phyloP scores from a whole-genome alignment of 495 filamentous ascomycete genomes.

The Collariella sp. region DNA sequence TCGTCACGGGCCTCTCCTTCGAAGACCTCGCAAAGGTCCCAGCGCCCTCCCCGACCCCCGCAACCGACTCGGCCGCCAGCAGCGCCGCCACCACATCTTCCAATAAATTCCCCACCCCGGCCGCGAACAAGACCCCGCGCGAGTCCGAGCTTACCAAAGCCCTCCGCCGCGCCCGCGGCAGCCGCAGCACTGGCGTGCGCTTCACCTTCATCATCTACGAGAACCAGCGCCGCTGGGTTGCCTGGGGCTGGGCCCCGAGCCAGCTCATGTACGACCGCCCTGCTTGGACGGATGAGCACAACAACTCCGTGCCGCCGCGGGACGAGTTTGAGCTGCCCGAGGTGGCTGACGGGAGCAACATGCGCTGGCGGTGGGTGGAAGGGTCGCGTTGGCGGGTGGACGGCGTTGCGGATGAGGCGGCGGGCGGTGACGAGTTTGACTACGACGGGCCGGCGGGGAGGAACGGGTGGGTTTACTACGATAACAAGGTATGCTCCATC shows the following conservation, averaged over 20 bases:
- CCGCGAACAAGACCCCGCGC: neutral
- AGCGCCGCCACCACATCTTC: neutral
- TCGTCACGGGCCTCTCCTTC: conserved; percentile 74
- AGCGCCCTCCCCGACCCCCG: neutral
- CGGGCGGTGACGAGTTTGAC: conserved; percentile 37
- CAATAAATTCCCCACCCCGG: neutral
- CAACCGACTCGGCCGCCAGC: conserved; percentile 15
- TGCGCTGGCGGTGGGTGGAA: conserved; percentile 83
- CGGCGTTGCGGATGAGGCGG: conserved; percentile 51
- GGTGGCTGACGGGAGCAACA: conserved; percentile 63
- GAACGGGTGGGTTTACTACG: conserved; percentile 91
- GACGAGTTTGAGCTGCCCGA: conserved; percentile 82
- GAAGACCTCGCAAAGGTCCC: conserved; percentile 26
- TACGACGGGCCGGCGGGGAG: conserved; percentile 51
- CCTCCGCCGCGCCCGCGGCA: conserved; percentile 24
- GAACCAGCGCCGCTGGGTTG: conserved; percentile 93
- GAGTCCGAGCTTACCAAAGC: conserved; percentile 35
- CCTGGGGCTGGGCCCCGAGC: conserved; percentile 87
- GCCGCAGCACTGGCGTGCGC: conserved; percentile 62
- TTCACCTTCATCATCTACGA: conserved; percentile 96
- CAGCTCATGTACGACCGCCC: conserved; percentile 81
- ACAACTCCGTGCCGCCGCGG: conserved; percentile 67
- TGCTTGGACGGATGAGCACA: conserved; percentile 92
- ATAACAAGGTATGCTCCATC: conserved; percentile 68
- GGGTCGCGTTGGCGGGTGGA: conserved; percentile 83